Percentiles rank a stretch among this genome's conserved stretches.
These are phyloP conservation scores for Adenanthera pavonina DNA, from an alignment of 306 rosid genomes.

Conservation along the genomic window DNA sequence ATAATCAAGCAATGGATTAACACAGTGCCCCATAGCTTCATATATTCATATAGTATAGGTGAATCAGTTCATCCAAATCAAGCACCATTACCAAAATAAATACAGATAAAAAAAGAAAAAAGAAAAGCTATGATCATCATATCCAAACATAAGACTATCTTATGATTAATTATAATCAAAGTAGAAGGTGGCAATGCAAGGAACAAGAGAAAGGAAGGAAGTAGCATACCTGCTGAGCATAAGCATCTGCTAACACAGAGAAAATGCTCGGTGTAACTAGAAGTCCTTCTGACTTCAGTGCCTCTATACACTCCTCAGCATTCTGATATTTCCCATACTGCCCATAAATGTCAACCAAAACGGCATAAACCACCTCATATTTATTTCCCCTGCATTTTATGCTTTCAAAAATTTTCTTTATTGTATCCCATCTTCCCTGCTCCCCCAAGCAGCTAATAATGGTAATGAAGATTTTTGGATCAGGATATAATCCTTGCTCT, in stretches of 20 bases:
- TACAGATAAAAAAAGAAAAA: background rate
- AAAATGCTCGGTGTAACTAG: constrained; percentile 56
- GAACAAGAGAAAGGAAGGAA: constrained; percentile 18
- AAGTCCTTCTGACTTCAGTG: constrained; percentile 69
- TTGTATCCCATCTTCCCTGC: constrained; percentile 78
- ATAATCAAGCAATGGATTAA: background rate
- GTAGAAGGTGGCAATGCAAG: background rate
- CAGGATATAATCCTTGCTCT: constrained; percentile 77
- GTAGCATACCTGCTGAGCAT: constrained; percentile 71
- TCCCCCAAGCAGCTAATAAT: constrained; percentile 74
- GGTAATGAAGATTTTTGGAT: constrained; percentile 74
- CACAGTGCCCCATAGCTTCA: background rate
- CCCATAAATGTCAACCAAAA: constrained; percentile 76
- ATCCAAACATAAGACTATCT: background rate
- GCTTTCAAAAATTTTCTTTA: constrained; percentile 61
- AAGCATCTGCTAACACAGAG: constrained; percentile 78
- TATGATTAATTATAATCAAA: background rate
- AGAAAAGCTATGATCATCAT: background rate
- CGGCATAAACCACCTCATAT: constrained; percentile 62
- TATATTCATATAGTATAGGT: too few relatives aligned
- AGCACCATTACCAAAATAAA: background rate
- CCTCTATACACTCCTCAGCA: constrained; percentile 65
- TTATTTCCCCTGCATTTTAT: constrained; percentile 62
- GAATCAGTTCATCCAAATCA: background rate
- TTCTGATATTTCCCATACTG: constrained; percentile 73